Conservation (phyloP, 2,329 filamentous ascomycete species). For the Fusarium sp. region DNA sequence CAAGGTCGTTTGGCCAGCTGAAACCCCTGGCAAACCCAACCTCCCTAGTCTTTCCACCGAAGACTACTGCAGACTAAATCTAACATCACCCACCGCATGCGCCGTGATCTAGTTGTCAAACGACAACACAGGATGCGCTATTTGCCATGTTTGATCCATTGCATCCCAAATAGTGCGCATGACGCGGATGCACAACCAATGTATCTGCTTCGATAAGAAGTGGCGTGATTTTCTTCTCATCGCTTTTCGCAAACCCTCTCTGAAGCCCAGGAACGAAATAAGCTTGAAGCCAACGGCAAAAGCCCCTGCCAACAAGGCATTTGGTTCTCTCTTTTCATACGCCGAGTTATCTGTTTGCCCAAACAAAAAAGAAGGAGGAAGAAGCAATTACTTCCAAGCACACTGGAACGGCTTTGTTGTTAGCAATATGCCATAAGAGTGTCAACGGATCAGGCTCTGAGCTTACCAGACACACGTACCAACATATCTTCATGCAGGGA, state of each 20-base stretch:
- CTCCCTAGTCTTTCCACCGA: background rate
- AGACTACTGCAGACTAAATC: constrained; percentile 13
- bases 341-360: background rate
- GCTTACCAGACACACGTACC: constrained; percentile 6
- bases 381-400: background rate
- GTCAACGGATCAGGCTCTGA: background rate
- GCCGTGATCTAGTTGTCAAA: background rate
- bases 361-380: background rate
- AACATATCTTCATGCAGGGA: background rate
- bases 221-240: constrained; percentile 14
- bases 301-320: background rate
- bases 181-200: constrained; percentile 4
- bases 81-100: constrained; percentile 10
- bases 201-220: constrained; percentile 2
- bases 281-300: background rate
- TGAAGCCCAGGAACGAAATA: background rate
- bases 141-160: constrained; percentile 1
- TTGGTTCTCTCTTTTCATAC: background rate
- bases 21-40: background rate
- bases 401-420: background rate
- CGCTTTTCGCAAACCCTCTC: background rate
- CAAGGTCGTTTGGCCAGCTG: constrained; percentile 4
- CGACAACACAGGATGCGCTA: background rate
- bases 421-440: background rate
- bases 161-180: constrained; percentile 2